Conservation (phyloP, 176 grass and related monocot genomes). For the Poa pratensis region DNA sequence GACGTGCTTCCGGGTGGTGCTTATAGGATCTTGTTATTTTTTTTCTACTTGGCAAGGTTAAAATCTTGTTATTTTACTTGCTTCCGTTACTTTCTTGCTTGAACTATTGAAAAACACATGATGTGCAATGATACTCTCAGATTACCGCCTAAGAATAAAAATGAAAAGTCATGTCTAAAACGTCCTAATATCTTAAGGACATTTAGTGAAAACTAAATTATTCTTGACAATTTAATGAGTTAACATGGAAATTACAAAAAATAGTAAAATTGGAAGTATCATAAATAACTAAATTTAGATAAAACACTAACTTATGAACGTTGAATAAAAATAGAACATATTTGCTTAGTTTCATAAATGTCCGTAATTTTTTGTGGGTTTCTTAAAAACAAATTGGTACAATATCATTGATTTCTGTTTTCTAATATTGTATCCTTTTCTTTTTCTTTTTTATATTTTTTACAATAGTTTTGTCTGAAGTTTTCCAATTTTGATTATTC, state of each 20-base stretch:
- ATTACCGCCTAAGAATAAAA: background rate
- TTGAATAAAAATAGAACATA: no score
- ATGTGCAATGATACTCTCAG: background rate
- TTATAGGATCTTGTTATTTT: background rate
- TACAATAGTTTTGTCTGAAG: no score
- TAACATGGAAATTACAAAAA: background rate
- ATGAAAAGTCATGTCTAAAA: no score
- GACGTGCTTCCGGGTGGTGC: background rate
- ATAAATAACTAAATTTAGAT: background rate
- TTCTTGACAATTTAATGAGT: background rate
- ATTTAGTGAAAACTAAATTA: background rate
- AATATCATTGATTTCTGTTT: no score
- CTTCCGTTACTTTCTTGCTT: background rate
- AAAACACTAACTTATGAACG: no score
- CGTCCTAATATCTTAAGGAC: no score
- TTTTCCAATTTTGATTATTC: no score
- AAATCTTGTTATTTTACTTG: background rate
- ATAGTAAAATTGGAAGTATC: background rate
- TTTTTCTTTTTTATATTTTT: no score
- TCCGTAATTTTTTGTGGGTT: no score
- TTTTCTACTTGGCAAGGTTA: background rate
- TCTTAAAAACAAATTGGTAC: no score
- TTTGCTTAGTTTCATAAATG: no score
- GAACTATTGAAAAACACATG: background rate
- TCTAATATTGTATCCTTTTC: no score